Conservation (phyloP, 176 grass and related monocot species). For the Aegilops longissima region DNA sequence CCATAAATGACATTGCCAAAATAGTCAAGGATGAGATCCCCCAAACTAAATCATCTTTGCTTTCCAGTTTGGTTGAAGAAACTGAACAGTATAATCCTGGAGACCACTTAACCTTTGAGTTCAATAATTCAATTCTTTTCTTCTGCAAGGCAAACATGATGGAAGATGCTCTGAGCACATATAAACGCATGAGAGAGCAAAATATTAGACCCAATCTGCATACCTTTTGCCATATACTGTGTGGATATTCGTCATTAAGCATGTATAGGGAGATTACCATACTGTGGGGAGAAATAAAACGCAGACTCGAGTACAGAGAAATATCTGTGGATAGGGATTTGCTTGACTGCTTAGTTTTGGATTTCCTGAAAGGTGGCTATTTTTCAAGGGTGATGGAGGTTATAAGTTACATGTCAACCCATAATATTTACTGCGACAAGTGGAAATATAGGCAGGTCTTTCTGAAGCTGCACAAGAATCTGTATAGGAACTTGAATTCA, state of each 20-base stretch:
- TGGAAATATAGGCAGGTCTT: constrained; percentile 73
- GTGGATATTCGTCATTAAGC: constrained; percentile 64
- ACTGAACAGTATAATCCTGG: constrained; percentile 26
- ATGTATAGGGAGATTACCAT: constrained; percentile 80
- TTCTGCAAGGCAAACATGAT: constrained; percentile 97
- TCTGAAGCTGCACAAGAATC: constrained; percentile 72
- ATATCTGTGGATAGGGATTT: constrained; percentile 60
- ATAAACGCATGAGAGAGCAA: constrained; percentile 78
- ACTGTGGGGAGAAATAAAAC: constrained; percentile 93
- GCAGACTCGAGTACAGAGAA: constrained; percentile 51
- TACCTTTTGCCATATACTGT: constrained; percentile 70
- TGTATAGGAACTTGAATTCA: constrained; percentile 72
- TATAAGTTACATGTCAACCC: constrained; percentile 60
- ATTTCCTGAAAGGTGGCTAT: constrained; percentile 88
- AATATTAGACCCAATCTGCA: constrained; percentile 65
- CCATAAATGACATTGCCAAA: constrained; percentile 27
- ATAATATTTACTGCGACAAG: constrained; percentile 73
- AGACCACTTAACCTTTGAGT: constrained; percentile 55
- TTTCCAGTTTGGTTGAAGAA: constrained; percentile 63
- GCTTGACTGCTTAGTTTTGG: constrained; percentile 66
- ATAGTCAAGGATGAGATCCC: constrained; percentile 31
- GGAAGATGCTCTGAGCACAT: constrained; percentile 75
- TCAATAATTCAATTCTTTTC: constrained; percentile 85
- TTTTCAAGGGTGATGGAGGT: constrained; percentile 88
- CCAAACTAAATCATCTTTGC: constrained; percentile 41